These are phyloP conservation scores for Pyrenochaeta sp. DNA, from an alignment of 2,329 filamentous ascomycete genomes.

Conservation along the genomic window DNA sequence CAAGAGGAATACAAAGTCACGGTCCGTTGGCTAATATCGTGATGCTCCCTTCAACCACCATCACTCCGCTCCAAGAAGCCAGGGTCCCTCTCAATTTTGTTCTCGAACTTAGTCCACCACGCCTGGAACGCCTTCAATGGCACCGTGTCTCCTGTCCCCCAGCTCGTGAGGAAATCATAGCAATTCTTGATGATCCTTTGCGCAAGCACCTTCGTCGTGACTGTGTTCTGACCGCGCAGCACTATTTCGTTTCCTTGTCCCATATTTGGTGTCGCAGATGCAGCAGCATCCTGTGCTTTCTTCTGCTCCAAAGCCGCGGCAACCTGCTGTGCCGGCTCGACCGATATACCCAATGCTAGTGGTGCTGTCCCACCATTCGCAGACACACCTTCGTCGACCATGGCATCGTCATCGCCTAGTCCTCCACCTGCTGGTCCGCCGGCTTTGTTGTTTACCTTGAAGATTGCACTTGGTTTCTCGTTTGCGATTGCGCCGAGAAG, in stretches of 20 bases:
- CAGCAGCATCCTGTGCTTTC: slow-evolving; percentile 52
- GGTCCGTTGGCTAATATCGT: not conserved
- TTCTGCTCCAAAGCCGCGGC: slow-evolving; percentile 72
- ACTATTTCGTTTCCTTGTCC: slow-evolving; percentile 46
- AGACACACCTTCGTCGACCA: slow-evolving; percentile 52
- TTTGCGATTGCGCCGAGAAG: slow-evolving; percentile 90
- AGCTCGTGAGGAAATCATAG: slow-evolving; percentile 94
- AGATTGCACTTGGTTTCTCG: slow-evolving; percentile 91
- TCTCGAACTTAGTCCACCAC: slow-evolving; percentile 98
- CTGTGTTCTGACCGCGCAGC: slow-evolving; percentile 49
- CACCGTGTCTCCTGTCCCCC: slow-evolving; percentile 82
- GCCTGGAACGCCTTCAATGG: slow-evolving; percentile 95
- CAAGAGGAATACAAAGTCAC: not conserved
- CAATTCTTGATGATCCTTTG: slow-evolving; percentile 96
- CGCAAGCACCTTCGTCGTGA: slow-evolving; percentile 80
- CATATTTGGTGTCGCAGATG: slow-evolving; percentile 31
- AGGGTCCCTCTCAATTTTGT: slow-evolving; percentile 83
- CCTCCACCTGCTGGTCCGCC: slow-evolving; percentile 48
- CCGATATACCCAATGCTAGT: slow-evolving; percentile 79
- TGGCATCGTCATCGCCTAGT: slow-evolving; percentile 58
- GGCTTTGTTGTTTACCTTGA: slow-evolving; percentile 69
- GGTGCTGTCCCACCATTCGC: slow-evolving; percentile 24
- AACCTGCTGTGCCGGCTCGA: slow-evolving; percentile 80
- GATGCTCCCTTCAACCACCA: slow-evolving; percentile 43
- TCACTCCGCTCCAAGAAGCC: slow-evolving; percentile 82